phyloP scores from a whole-genome alignment of 2,329 filamentous ascomycete species.

The Myrmaecium sp. region DNA sequence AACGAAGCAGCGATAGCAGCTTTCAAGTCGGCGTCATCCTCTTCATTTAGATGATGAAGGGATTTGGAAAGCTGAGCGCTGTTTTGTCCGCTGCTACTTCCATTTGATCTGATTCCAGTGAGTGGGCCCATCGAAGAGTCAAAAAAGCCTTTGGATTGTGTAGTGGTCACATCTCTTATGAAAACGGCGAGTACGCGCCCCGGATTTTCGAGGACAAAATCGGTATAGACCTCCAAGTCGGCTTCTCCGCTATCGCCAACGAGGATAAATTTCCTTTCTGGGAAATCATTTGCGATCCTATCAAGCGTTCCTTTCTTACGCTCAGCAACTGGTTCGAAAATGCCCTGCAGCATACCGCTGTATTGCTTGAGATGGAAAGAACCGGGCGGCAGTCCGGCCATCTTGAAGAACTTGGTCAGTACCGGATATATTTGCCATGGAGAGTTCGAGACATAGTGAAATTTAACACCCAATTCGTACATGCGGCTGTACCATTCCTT shows the following conservation, averaged over 20 bases:
- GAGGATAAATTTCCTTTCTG: constrained; percentile 71
- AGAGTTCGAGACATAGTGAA: constrained; percentile 98
- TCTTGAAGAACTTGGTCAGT: constrained; percentile 66
- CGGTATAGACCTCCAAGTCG: constrained; percentile 92
- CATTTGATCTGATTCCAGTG: constrained; percentile 12
- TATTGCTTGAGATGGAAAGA: constrained; percentile 96
- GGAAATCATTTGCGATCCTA: constrained; percentile 75
- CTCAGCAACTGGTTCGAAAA: constrained; percentile 94
- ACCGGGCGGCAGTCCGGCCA: constrained; percentile 65
- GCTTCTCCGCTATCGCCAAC: constrained; percentile 94
- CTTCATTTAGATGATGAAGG: constrained; percentile 14
- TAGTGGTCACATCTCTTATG: constrained; percentile 86
- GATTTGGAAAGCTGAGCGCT: constrained; percentile 6
- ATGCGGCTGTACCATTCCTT: constrained; percentile 74
- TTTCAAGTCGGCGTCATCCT: constrained; percentile 30
- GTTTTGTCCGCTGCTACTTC: constrained; percentile 5
- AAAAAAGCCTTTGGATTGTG: constrained; percentile 58
- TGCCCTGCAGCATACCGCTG: constrained; percentile 89
- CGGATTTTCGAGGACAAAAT: constrained; percentile 72
- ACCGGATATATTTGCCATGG: constrained; percentile 96
- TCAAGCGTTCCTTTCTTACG: constrained; percentile 80
- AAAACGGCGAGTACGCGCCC: constrained; percentile 74
- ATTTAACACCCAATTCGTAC: constrained; percentile 61
- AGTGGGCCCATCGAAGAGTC: constrained; percentile 38
- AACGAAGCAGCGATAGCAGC: constrained; percentile 32